Conservation (phyloP, 306 rosid species). For the Vigna trinervia region DNA sequence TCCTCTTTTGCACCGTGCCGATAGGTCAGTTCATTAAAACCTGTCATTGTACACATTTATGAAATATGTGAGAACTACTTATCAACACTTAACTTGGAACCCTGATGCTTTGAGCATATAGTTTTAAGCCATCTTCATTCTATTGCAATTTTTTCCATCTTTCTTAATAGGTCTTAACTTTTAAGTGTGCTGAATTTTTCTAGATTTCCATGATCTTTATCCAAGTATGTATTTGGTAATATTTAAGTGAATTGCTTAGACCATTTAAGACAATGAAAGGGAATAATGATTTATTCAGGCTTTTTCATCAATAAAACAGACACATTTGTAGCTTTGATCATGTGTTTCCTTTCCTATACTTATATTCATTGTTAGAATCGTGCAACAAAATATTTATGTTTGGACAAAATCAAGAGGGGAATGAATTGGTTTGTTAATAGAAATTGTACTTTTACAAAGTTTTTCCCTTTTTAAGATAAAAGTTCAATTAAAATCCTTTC, state of each 20-base stretch:
- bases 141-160: neutral
- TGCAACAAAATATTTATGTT: too few species aligned
- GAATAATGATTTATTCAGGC: neutral
- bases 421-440: too few species aligned
- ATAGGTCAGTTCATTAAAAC: slow-evolving; percentile 61
- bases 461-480: too few species aligned
- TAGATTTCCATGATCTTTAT: neutral
- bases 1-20: slow-evolving; percentile 63
- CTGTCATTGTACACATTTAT: neutral
- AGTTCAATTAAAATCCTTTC: too few species aligned
- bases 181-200: slow-evolving; percentile 5
- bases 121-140: slow-evolving; percentile 1
- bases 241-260: slow-evolving; percentile 1
- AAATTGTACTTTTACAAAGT: too few species aligned
- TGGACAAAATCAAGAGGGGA: too few species aligned
- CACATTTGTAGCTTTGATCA: neutral
- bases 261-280: neutral
- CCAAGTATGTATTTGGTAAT: slow-evolving; percentile 9
- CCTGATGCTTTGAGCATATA: slow-evolving; percentile 10
- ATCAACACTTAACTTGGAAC: neutral
- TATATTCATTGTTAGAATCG: too few species aligned
- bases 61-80: neutral
- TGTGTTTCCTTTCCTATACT: neutral
- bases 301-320: neutral
- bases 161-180: neutral